Evolutionary conservation across 2,329 filamentous ascomycete genomes (phyloP).

Genomic region (Elsinoe perseae): DNA sequence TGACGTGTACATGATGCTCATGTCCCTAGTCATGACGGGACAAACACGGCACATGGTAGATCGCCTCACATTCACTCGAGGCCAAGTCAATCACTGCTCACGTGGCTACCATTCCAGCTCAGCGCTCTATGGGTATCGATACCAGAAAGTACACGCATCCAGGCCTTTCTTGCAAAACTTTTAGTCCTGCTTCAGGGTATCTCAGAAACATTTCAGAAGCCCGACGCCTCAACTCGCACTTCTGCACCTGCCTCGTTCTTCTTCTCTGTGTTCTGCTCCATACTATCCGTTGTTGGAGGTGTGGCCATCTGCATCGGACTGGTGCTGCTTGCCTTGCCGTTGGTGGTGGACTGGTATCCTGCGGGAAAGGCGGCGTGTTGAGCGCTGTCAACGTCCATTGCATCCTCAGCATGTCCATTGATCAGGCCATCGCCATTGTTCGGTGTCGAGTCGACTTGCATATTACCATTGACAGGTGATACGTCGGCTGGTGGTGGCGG

Average conservation of each 20-base stretch:
- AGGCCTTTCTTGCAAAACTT: not conserved
- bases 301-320: slow-evolving; percentile 39
- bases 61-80: not conserved
- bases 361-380: not conserved
- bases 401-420: not conserved
- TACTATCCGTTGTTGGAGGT: slow-evolving; percentile 33
- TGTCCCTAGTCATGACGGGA: not conserved
- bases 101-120: not conserved
- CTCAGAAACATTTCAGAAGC: not conserved
- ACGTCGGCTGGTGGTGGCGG: slow-evolving; percentile 28
- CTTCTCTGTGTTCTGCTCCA: slow-evolving; percentile 27
- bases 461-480: not conserved
- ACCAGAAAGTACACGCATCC: not conserved
- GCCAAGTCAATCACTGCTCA: no score
- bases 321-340: slow-evolving; percentile 20
- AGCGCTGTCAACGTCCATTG: slow-evolving; percentile 4
- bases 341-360: not conserved
- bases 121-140: not conserved
- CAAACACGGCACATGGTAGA: not conserved
- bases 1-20: not conserved
- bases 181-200: not conserved
- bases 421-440: not conserved
- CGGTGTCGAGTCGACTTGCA: slow-evolving; percentile 15
- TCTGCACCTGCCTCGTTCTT: slow-evolving; percentile 20
- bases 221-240: slow-evolving; percentile 20